phyloP scores from a whole-genome alignment of 2,329 filamentous ascomycete genomes.

The Aspergillus sp. region DNA sequence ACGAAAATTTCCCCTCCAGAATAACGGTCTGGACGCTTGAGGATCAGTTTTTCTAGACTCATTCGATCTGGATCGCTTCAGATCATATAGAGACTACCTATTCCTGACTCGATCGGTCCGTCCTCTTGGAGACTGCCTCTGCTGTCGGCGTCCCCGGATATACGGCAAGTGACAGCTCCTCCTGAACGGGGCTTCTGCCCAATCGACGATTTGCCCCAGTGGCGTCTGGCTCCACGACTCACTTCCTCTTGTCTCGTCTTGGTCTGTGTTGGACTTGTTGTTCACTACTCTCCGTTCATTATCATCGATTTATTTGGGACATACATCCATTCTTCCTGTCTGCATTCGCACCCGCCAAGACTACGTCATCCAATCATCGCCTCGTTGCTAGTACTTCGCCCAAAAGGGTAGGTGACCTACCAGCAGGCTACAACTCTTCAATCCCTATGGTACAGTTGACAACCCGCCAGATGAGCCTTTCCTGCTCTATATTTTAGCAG shows the following conservation, averaged over 20 bases:
- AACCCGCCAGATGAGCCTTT: background rate
- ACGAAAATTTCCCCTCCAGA: background rate
- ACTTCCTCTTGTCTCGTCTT: background rate
- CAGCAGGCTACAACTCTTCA: background rate
- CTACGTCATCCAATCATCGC: background rate
- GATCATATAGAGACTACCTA: too few species aligned
- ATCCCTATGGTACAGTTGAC: background rate
- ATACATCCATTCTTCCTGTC: background rate
- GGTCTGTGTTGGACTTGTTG: background rate
- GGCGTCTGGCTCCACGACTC: background rate
- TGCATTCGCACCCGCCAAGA: background rate
- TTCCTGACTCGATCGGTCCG: too few species aligned
- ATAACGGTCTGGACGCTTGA: background rate
- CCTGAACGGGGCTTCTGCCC: background rate
- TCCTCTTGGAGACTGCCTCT: background rate
- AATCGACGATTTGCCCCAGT: background rate
- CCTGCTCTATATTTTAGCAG: background rate
- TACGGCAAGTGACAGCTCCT: background rate
- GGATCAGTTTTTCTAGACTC: background rate
- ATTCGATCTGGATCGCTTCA: too few species aligned
- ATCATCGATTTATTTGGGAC: background rate
- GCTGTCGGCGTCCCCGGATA: background rate
- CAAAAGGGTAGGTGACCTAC: too few species aligned
- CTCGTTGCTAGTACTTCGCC: background rate
- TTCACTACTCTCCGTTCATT: background rate